Base-by-base conservation (phyloP, 2,329 filamentous ascomycete species). In the Alternaria ethzedia region DNA sequence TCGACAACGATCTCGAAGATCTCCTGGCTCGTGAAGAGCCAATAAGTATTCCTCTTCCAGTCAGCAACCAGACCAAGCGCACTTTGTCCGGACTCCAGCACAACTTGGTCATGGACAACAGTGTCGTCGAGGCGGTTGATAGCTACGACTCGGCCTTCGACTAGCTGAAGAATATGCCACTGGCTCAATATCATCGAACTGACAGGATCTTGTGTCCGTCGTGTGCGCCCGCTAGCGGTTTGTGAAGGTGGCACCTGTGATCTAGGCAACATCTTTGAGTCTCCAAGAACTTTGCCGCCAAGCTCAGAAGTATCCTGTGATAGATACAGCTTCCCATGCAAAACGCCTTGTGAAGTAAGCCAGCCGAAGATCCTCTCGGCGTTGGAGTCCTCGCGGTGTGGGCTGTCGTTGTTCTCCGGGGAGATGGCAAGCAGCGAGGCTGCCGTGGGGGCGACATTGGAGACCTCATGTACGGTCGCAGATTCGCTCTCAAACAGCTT, bases 21-120 rank as follows among this genome's bases (percentile, higher is more conserved):
- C 74, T 97, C 94, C 60, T 92, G 87, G 0, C 88, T 87, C 0
- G 95, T 98, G 75, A 98, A 97, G 3, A 99, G 86, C 96, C 96
- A 99, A 77, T 95, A 97, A 0, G 96, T 99, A 75, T 95, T 96
- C 83, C 97, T 97, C 79, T 96, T 95, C 64, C 91, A 87, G 79
- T 99, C 96, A 9, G 95, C 90, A 54, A 94, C 90, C 17, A 99
- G 86, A 0, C 92, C 94, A n/a, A 99, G 83, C 5, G 90, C 89
- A 72, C 86, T 90, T 72, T 97, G 92, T 0, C 91, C 92, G 5
- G 89, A 86, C 59, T 95, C 91, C 13, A 98, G 84, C 5, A 99
- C 91, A 21, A 90, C 85, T 79, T 98, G 94, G 77, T 97, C 93
- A 71, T 96, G 96, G 2, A 97, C 91, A 51, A 95, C 85, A 55